Conservation (phyloP, 345 rosid genomes). For the Abelmoschus esculentus region DNA sequence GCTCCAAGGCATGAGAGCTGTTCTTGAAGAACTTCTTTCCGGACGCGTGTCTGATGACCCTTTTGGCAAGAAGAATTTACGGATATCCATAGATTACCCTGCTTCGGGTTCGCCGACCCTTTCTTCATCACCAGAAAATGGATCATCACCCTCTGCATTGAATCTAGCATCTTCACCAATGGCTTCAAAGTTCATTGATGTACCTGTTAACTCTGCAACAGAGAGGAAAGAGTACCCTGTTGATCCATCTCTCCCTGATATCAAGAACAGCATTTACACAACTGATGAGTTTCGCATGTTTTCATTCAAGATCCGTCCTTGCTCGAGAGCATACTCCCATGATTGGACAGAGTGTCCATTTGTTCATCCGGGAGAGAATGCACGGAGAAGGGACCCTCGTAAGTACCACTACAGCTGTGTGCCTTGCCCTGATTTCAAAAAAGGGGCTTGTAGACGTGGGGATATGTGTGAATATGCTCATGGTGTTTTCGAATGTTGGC, state of each 20-base stretch:
- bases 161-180: neutral
- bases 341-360: constrained; percentile 85
- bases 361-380: constrained; percentile 76
- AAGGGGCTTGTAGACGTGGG: constrained; percentile 57
- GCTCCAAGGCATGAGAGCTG: neutral
- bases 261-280: constrained; percentile 51
- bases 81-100: neutral
- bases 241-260: constrained; percentile 57
- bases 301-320: constrained; percentile 50
- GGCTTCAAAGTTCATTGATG: neutral
- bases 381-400: constrained; percentile 68
- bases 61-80: neutral
- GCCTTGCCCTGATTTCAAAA: constrained; percentile 70
- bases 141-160: neutral
- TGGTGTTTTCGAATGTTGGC: constrained; percentile 74
- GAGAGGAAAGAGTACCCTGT: constrained; percentile 57
- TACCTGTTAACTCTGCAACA: neutral
- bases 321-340: constrained; percentile 65
- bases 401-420: constrained; percentile 63
- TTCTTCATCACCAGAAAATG: neutral
- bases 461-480: constrained; percentile 56
- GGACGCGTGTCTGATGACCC: neutral
- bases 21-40: neutral
- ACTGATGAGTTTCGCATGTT: constrained; percentile 78
- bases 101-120: neutral